Base-by-base conservation (phyloP, 139 green algal genomes). In the Chlamydomonas applanata region DNA sequence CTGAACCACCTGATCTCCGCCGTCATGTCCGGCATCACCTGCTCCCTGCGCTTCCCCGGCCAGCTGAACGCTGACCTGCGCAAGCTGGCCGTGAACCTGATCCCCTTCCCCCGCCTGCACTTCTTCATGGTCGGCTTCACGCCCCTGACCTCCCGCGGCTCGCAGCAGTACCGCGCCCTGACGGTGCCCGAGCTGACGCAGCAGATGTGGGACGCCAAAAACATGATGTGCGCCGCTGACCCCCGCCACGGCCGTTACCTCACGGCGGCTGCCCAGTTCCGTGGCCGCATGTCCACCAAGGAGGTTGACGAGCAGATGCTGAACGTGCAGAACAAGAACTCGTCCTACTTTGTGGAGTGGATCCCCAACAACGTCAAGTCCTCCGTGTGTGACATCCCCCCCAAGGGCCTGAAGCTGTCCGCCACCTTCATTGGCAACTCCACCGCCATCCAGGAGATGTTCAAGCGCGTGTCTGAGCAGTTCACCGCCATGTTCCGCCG, bases 331-430 rank as follows among this genome's bases (percentile, higher is more conserved):
- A 97, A 97, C 93, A 97, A 97, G 91, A 97, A 97, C 90, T 92
- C 82, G n/a, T 92, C 86, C 49, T 98, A 98, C 91, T 98, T 98
- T 78, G 94, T 98, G 44, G 94, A 98, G 88, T 98, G 94, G 94
- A 98, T 98, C 84, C 94, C 94, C 79, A 98, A 98, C 92, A 98
- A 98, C 83, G 92, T 98, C 68, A 98, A 98, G 94, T 93, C 90
- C 30, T 94, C 86, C 24, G 91, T 98, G 1, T 98, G 94, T 83
- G 92, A 98, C 79, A 97, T 98, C 79, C 94, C 94, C 16, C 94
- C 94, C 75, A 97, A 95, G 82, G 94, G 93, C 72, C 86, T 97
- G 20, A 97, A 98, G 87, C 97, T 98, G 93, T 88, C 87, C 30
- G 92, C 91, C 53, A 98, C 94, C 71, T 98, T 98, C 78, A 84